phyloP scores from a whole-genome alignment of 805 yeast genomes.

The Monosporozyma servazzii region DNA sequence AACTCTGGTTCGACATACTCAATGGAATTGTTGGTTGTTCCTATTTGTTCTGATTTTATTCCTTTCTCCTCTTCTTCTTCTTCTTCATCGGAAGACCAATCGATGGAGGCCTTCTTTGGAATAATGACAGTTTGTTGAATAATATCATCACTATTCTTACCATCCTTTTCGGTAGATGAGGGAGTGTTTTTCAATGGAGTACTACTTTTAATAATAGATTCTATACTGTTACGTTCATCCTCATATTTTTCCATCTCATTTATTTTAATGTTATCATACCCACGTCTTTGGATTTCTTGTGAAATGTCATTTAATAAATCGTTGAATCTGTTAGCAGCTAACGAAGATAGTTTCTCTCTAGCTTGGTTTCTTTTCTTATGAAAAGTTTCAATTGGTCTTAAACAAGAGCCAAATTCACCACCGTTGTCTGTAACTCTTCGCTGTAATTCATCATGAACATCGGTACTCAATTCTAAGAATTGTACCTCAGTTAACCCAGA shows the following conservation, averaged over 20 bases:
- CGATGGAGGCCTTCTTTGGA: constrained; percentile 77
- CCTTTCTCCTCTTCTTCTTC: constrained; percentile 8
- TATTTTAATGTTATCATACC: constrained; percentile 26
- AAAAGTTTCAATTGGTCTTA: constrained; percentile 35
- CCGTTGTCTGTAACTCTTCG: constrained; percentile 53
- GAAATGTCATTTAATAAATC: constrained; percentile 85
- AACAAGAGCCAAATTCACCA: background rate
- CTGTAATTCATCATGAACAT: constrained; percentile 84
- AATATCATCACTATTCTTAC: background rate
- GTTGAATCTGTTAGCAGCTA: constrained; percentile 72
- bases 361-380: constrained; percentile 95
- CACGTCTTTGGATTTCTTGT: constrained; percentile 74
- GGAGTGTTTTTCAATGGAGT: background rate
- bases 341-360: constrained; percentile 74
- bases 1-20: background rate
- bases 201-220: background rate
- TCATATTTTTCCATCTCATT: background rate
- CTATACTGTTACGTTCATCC: background rate
- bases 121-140: constrained; percentile 59
- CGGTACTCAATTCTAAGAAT: constrained; percentile 83
- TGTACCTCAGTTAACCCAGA: constrained; percentile 72
- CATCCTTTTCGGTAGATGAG: background rate
- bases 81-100: constrained; percentile 85
- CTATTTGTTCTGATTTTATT: background rate
- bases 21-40: background rate